These are phyloP conservation scores for Vigna angularis DNA, from an alignment of 306 rosid genomes.

Conservation along the genomic window DNA sequence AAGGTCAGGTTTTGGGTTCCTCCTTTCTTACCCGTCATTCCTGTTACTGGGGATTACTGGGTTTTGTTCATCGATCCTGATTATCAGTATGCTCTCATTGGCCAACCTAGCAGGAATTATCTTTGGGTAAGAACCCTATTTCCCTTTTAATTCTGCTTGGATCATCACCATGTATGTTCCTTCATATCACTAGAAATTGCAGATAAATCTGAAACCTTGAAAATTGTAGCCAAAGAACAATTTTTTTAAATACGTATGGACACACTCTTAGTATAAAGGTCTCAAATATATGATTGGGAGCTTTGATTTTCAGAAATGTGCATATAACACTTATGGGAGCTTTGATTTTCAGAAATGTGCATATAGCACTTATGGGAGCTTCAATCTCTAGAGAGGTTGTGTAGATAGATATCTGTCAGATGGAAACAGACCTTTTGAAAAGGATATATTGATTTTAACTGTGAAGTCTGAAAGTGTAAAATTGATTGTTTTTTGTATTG, in stretches of 20 bases:
- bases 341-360: not conserved
- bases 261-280: not conserved
- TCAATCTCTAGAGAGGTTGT: no score
- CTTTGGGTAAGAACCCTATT: conserved; percentile 70
- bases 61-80: conserved; percentile 72
- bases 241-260: not conserved
- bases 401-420: not conserved
- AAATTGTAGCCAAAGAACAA: not conserved
- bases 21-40: conserved; percentile 82
- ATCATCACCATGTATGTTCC: not conserved
- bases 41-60: conserved; percentile 89
- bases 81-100: conserved; percentile 77
- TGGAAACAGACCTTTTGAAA: not conserved
- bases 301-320: not conserved
- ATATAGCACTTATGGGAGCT: not conserved
- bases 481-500: not conserved
- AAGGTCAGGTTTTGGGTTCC: conserved; percentile 90
- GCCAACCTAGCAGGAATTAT: conserved; percentile 73
- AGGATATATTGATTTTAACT: not conserved
- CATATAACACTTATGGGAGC: not conserved
- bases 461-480: not conserved
- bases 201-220: not conserved
- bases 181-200: not conserved
- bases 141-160: not conserved
- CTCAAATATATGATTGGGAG: not conserved